phyloP scores from a whole-genome alignment of 2,329 filamentous ascomycete species.

The Penicillium psychrosexuale region DNA sequence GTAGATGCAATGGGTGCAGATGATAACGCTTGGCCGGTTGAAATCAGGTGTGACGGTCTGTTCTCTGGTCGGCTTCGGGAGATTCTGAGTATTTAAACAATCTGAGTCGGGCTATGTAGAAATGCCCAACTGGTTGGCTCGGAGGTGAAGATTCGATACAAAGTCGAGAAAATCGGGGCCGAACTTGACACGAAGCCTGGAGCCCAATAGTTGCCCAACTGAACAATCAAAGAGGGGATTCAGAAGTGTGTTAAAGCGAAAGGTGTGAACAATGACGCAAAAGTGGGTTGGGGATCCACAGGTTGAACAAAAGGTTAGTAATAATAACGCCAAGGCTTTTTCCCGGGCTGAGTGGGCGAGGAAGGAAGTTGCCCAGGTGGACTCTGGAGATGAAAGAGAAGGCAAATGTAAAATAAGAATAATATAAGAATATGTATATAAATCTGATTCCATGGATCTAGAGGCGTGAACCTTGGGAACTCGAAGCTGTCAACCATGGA shows the following conservation, averaged over 20 bases:
- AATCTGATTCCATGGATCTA: not conserved
- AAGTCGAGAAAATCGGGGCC: not conserved
- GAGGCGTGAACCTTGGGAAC: not conserved
- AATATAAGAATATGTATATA: not conserved
- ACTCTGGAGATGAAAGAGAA: not conserved
- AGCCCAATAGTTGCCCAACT: constrained; percentile 11
- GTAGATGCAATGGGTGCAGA: not conserved
- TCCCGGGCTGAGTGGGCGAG: not conserved
- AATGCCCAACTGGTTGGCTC: constrained; percentile 6
- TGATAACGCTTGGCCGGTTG: not conserved
- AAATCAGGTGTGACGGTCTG: not conserved
- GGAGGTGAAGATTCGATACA: not conserved
- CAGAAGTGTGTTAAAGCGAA: not conserved
- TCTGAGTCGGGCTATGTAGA: not conserved
- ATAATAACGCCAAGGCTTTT: not conserved
- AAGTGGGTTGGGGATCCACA: constrained; percentile 2
- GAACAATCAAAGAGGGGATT: not conserved
- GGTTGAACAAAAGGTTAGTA: constrained; percentile 4
- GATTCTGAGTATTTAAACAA: not conserved
- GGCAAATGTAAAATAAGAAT: not conserved
- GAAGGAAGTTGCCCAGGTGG: not conserved
- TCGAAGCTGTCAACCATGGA: constrained; percentile 1
- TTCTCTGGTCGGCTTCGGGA: not conserved
- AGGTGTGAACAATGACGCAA: constrained; percentile 8
- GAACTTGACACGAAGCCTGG: not conserved